A percentile compares a stretch with the other conserved stretches of the same genome.
Conservation (phyloP, 2,329 filamentous ascomycete genomes). For the Geoglossum cookeanum region DNA sequence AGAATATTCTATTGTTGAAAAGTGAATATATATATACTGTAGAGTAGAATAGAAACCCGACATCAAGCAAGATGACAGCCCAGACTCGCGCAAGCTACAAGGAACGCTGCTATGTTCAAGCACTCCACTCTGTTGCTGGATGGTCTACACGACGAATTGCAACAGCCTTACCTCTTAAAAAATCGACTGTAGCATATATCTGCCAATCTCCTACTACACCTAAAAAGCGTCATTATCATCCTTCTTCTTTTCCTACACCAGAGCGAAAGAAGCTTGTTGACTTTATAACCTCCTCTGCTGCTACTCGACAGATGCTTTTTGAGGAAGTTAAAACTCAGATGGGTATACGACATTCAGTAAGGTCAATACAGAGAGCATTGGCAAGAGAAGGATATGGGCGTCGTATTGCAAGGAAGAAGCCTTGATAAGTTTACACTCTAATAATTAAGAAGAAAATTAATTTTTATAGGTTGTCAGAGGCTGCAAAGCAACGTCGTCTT, state of each 20-base stretch:
- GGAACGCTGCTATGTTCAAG: not conserved
- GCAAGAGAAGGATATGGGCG: too few relatives aligned
- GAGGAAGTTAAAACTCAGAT: too few relatives aligned
- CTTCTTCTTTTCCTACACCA: not conserved
- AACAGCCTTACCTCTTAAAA: not conserved
- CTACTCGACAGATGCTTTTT: too few relatives aligned
- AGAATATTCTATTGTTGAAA: too few relatives aligned
- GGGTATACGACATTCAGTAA: too few relatives aligned
- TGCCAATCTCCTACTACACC: not conserved
- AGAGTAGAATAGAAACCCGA: not conserved
- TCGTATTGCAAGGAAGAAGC: too few relatives aligned
- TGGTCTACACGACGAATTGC: not conserved
- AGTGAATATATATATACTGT: not conserved
- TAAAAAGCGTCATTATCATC: not conserved
- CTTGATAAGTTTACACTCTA: too few relatives aligned
- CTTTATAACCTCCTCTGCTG: too few relatives aligned
- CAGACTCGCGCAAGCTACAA: not conserved
- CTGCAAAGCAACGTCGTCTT: not conserved
- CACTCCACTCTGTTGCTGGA: not conserved
- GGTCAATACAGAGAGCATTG: too few relatives aligned
- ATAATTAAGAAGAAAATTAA: too few relatives aligned
- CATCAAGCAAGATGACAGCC: not conserved
- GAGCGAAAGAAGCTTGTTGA: not conserved
- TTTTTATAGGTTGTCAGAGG: not conserved
- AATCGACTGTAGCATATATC: not conserved